Percentiles rank a stretch among this genome's conserved stretches.
phyloP scores from a whole-genome alignment of 495 filamentous ascomycete genomes.

The Talaromyces wortmannii region DNA sequence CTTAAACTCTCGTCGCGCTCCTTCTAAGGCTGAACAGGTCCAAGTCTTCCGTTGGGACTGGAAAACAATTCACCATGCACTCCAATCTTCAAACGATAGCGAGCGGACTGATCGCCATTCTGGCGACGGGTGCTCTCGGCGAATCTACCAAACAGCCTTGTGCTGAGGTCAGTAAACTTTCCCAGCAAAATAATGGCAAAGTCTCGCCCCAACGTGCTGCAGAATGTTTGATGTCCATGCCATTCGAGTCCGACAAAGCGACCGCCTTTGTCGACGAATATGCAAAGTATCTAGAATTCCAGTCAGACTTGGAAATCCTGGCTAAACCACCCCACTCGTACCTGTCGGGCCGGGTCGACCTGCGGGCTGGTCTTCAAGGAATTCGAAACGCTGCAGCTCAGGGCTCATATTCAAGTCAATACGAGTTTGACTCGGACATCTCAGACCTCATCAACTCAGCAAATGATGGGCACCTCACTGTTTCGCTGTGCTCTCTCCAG shows the following conservation, averaged over 20 bases:
- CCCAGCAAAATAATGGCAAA: not conserved
- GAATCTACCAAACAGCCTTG: not conserved
- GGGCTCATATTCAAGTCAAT: conserved; percentile 26
- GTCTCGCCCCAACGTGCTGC: conserved; percentile 7
- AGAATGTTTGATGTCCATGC: conserved; percentile 11
- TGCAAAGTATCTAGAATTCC: not conserved
- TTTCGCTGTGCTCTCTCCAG: conserved; percentile 30
- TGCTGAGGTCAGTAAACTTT: not conserved
- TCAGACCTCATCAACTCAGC: conserved; percentile 29
- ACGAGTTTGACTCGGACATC: conserved; percentile 43
- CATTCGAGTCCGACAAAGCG: conserved; percentile 1
- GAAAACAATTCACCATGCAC: not conserved
- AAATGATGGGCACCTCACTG: conserved; percentile 40
- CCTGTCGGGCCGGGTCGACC: not conserved
- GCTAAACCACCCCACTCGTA: conserved; percentile 1
- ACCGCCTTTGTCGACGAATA: not conserved
- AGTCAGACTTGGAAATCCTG: not conserved
- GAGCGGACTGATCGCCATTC: not conserved
- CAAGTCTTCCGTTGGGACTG: not conserved
- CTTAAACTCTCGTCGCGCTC: too few relatives aligned
- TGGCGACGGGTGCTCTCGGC: not conserved
- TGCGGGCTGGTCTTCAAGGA: not conserved
- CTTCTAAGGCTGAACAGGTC: not conserved
- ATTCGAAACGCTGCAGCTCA: not conserved
- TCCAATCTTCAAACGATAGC: not conserved